Conservation (phyloP, 345 rosid species). For the Iberis pinnata region DNA sequence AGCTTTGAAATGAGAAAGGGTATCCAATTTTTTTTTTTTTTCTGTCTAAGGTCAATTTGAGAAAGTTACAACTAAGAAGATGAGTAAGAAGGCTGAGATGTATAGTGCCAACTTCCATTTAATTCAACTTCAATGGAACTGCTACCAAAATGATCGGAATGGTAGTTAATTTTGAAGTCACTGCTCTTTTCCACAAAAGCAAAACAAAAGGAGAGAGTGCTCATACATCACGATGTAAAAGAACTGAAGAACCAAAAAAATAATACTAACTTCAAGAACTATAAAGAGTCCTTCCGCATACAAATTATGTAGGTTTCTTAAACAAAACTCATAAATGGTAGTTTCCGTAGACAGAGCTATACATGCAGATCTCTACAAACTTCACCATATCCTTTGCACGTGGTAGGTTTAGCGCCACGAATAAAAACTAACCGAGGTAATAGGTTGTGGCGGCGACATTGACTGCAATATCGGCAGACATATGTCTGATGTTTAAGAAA, state of each 20-base stretch:
- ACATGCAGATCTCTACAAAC: constrained; percentile 93
- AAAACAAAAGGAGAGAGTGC: too few species aligned
- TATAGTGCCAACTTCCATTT: constrained; percentile 48
- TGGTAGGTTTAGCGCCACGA: constrained; percentile 85
- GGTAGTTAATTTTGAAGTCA: too few species aligned
- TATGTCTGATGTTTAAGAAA: constrained; percentile 78
- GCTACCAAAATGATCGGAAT: constrained; percentile 49
- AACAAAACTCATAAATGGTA: constrained; percentile 44
- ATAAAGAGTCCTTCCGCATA: too few species aligned
- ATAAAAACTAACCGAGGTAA: too few species aligned
- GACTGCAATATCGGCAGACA: constrained; percentile 87
- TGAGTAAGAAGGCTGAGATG: constrained; percentile 50
- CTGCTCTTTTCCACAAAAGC: too few species aligned
- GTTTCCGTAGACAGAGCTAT: constrained; percentile 66
- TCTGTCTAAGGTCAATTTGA: too few species aligned
- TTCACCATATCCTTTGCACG: constrained; percentile 72
- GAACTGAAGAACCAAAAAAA: constrained; percentile 8
- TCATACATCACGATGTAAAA: background rate
- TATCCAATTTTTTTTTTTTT: too few species aligned
- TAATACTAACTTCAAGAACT: constrained; percentile 7
- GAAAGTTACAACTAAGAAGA: too few species aligned
- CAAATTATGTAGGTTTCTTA: constrained; percentile 18
- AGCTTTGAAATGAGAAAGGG: too few species aligned
- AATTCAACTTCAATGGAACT: constrained; percentile 75
- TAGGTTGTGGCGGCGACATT: constrained; percentile 81